Base-by-base conservation (phyloP, 768 basidiomycete genomes). In the Lentinula boryana region DNA sequence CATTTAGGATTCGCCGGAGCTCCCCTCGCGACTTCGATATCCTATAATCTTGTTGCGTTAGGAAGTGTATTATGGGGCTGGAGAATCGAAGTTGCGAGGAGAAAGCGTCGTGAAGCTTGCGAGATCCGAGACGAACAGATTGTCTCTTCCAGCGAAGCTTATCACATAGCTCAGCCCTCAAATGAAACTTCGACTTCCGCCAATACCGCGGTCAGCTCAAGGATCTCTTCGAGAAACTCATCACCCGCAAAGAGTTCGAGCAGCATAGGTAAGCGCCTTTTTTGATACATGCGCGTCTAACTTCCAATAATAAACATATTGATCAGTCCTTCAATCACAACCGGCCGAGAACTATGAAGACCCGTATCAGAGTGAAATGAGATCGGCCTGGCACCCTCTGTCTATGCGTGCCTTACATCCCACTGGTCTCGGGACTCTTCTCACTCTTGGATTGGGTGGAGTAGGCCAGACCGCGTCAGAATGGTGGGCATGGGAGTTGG, bases 401-500 rank as follows among this genome's bases (percentile, higher is more conserved):
- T 80, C 81, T 0, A 71, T 78, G 46, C 78, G 84, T 5, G 83
- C 83, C 66, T 89, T 94, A n/a, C 57, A 58, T 49, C 57, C 57
- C 70, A 84, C 82, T 3, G 80, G 79, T 58, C 79, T 93, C n/a
- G 84, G 87, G 0, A 73, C 89, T 8, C 72, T 97, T 44, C 77
- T 88, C 5, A 84, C 82, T 46, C 79, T 98, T 0, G 93, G 95
- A 0, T 65, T 95, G 2, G 90, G 90, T 10, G 95, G 96, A 6
- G 84, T 92, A 79, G 85, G 86, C 0, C 93, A 93, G 71, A 88
- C 84, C 2, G 92, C 91, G 1, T 86, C 84, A 3, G 96, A 97
- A 72, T 98, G 95, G 96, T 98, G 95, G 94, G 88, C 89, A 40
- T 96, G 96, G 96, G 95, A 96, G 73, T 80, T 93, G 5, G 72